These are phyloP conservation scores for Chaetothyriales sp. DNA, from an alignment of 2,329 filamentous ascomycete genomes.

Conservation along the genomic window DNA sequence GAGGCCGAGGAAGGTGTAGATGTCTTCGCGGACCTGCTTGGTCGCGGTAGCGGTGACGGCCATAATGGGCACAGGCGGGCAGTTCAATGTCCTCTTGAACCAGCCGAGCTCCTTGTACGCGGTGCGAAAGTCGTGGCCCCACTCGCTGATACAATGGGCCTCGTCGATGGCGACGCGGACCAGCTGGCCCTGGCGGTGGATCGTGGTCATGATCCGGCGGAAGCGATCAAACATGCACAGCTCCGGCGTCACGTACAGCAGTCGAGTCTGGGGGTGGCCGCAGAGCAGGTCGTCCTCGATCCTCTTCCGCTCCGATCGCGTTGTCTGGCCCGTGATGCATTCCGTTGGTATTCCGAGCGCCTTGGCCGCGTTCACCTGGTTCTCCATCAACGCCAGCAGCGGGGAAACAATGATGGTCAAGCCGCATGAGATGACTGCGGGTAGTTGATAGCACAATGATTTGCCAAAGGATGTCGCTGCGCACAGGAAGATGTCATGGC, in stretches of 20 bases:
- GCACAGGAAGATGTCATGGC: constrained; percentile 84
- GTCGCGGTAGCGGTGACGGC: constrained; percentile 89
- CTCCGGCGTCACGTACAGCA: constrained; percentile 90
- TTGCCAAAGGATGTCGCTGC: constrained; percentile 67
- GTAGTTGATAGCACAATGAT: constrained; percentile 82
- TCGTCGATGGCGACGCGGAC: constrained; percentile 81
- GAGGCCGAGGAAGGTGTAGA: constrained; percentile 59
- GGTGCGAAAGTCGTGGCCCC: constrained; percentile 93
- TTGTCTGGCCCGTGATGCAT: constrained; percentile 73
- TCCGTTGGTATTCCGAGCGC: constrained; percentile 63
- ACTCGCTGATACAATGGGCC: constrained; percentile 94
- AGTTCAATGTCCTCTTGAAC: constrained; percentile 55
- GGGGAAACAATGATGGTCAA: constrained; percentile 86
- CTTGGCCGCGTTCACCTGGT: constrained; percentile 72
- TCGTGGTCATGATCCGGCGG: constrained; percentile 54
- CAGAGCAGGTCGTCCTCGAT: constrained; percentile 73
- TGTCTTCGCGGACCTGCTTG: constrained; percentile 61
- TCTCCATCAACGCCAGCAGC: constrained; percentile 81
- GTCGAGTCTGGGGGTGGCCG: constrained; percentile 65
- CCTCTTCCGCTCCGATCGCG: constrained; percentile 44
- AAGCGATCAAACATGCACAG: constrained; percentile 66
- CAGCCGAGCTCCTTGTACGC: constrained; percentile 77
- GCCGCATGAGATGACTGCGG: constrained; percentile 72
- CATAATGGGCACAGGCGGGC: constrained; percentile 77
- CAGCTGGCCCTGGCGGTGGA: constrained; percentile 71